Evolutionary conservation across 139 green algal species (phyloP), one percentile per base, ranked within the genome.

Genomic region (Spirogloea muscicola): DNA sequence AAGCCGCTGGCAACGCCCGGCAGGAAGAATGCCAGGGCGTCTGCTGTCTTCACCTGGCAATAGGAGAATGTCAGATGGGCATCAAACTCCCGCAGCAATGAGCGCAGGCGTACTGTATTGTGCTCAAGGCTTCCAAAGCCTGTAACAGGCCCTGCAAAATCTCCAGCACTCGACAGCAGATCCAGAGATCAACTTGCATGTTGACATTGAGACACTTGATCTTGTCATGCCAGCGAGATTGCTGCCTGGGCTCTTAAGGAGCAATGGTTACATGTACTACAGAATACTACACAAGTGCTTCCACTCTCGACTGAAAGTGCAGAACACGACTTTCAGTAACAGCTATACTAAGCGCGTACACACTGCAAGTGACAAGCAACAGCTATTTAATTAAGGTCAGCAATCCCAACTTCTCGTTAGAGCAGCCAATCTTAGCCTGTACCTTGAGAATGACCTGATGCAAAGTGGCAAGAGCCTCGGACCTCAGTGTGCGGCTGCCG

Each of bases 1-100:
- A 78, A 48, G 0, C 70, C 70, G 29, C 58, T 71, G 42, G 62
- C 58, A 10, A 78, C 62, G 16, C 70, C 70, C 9, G 70, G 70
- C 3, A 78, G 70, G 70, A 78, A 78, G n/a, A 78, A 78, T 34
- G 57, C 70, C 3, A 78, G 70, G 3, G 70, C 34, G 39, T 71
- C 70, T 2, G 70, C 40, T 37, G 36, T 31, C 21, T 55, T 25
- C 16, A 66, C 65, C 38, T 68, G 59, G 18, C 25, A 1, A 55
- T 21, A 55, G n/a, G n/a, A n/a, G n/a, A n/a, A n/a, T n/a, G n/a
- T n/a, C n/a, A n/a, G n/a, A n/a, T n/a, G n/a, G n/a, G n/a, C n/a
- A n/a, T n/a, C n/a, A 55, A 55, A 55, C 46, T 55, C 21, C 21
- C 21, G 21, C 21, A 21, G 21, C 46, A 31, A 31, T 21, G 46